Conservation (phyloP, 2,329 filamentous ascomycete species). For the Fusarium veterinarium region DNA sequence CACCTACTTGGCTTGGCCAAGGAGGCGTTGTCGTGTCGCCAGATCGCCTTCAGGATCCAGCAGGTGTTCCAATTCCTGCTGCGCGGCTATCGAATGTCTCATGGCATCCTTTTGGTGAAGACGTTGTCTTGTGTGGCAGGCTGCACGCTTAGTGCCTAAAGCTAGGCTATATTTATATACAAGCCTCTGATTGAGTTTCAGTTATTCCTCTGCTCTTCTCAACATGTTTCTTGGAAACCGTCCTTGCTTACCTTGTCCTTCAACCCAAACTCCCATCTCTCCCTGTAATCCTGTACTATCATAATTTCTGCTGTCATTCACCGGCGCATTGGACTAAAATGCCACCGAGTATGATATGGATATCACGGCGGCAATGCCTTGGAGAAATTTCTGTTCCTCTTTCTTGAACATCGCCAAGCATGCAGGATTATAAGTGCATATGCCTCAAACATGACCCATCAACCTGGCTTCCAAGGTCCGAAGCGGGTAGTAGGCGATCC, state of each 20-base stretch:
- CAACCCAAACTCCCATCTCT: background rate
- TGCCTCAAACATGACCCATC: constrained; percentile 40
- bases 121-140: constrained; percentile 83
- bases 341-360: background rate
- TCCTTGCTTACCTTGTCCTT: background rate
- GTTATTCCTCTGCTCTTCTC: background rate
- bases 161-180: constrained; percentile 31
- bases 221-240: background rate
- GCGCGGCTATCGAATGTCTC: constrained; percentile 73
- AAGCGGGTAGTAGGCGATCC: constrained; percentile 55
- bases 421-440: background rate
- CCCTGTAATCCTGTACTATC: background rate
- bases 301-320: background rate
- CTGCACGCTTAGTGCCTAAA: constrained; percentile 50
- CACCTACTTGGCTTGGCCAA: constrained; percentile 88
- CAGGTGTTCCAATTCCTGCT: constrained; percentile 67
- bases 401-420: background rate
- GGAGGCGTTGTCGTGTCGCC: constrained; percentile 86
- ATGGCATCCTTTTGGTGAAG: constrained; percentile 84
- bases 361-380: too few relatives aligned
- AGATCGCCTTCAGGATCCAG: constrained; percentile 61
- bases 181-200: background rate
- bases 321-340: background rate
- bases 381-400: background rate
- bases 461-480: constrained; percentile 47